A percentile compares a stretch with the other conserved stretches of the same genome.
Evolutionary conservation across 1,284 basidiomycete genomes (phyloP).

Genomic region (Paramarasmius palmivorus): DNA sequence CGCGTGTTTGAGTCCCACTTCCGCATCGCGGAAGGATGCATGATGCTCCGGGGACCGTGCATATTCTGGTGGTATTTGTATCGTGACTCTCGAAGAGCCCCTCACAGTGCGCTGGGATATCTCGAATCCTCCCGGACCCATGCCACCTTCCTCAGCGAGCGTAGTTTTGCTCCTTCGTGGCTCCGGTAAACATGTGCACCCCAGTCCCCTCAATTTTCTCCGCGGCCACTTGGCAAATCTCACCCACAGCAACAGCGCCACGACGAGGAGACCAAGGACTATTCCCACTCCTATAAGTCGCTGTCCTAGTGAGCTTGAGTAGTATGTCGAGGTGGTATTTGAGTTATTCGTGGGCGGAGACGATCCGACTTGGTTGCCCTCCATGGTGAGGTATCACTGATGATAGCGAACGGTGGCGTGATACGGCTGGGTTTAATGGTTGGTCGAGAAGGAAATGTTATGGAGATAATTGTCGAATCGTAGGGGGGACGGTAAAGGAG

Average conservation of each 20-base stretch:
- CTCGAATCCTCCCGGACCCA: too few relatives aligned
- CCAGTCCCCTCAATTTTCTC: slow-evolving; percentile 13
- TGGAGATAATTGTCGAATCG: too few relatives aligned
- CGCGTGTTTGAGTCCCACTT: not conserved
- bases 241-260: slow-evolving; percentile 31
- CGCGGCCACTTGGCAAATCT: slow-evolving; percentile 29
- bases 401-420: too few relatives aligned
- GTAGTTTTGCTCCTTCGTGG: slow-evolving; percentile 9
- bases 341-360: slow-evolving; percentile 21
- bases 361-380: not conserved
- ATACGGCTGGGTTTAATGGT: too few relatives aligned
- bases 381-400: not conserved
- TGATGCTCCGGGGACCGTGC: not conserved
- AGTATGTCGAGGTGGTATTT: slow-evolving; percentile 16
- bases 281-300: slow-evolving; percentile 43
- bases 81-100: not conserved
- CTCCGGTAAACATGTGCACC: slow-evolving; percentile 10
- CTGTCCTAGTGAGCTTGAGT: slow-evolving; percentile 33
- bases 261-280: slow-evolving; percentile 32
- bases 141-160: not conserved
- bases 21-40: not conserved
- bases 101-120: not conserved
- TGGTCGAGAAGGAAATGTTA: too few relatives aligned
- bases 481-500: too few relatives aligned
- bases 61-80: not conserved